Percentiles rank a stretch among this genome's conserved stretches.
Evolutionary conservation across 768 basidiomycete species (phyloP).

Genomic region (Hemileccinum impolitum): DNA sequence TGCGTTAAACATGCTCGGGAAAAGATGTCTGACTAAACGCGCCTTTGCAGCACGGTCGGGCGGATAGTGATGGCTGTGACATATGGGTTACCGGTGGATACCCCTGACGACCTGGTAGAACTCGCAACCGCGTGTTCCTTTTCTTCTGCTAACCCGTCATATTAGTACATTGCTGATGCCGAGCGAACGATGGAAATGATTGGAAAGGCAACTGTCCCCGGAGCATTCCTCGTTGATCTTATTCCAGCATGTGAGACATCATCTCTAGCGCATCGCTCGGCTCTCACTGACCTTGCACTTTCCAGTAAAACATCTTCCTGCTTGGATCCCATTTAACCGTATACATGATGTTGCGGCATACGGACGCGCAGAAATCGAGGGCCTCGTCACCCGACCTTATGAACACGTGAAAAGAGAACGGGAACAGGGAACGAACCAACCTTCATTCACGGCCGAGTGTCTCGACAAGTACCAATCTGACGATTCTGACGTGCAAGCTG

Average conservation of each 20-base stretch:
- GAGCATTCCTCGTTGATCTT: constrained; percentile 29
- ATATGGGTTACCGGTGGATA: constrained; percentile 23
- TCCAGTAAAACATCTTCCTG: constrained; percentile 22
- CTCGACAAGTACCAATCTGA: constrained; percentile 7
- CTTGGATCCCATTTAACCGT: too few species aligned
- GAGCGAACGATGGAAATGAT: constrained; percentile 27
- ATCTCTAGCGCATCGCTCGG: background rate
- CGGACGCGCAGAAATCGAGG: too few species aligned
- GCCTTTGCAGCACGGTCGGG: constrained; percentile 2
- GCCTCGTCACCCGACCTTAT: too few species aligned
- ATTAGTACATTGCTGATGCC: constrained; percentile 28
- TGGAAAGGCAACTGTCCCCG: constrained; percentile 23
- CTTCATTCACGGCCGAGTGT: constrained; percentile 19
- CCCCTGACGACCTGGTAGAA: constrained; percentile 19
- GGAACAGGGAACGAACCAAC: constrained; percentile 9
- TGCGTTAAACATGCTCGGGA: background rate
- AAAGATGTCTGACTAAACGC: background rate
- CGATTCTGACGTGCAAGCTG: constrained; percentile 1
- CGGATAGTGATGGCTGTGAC: constrained; percentile 22
- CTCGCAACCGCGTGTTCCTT: too few species aligned
- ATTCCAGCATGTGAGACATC: constrained; percentile 22
- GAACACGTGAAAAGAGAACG: constrained; percentile 9
- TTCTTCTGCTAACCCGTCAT: background rate
- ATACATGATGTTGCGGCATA: too few species aligned
- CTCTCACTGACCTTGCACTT: background rate